Conservation (phyloP, 2,329 filamentous ascomycete genomes). For the Pseudopithomyces chartarum region DNA sequence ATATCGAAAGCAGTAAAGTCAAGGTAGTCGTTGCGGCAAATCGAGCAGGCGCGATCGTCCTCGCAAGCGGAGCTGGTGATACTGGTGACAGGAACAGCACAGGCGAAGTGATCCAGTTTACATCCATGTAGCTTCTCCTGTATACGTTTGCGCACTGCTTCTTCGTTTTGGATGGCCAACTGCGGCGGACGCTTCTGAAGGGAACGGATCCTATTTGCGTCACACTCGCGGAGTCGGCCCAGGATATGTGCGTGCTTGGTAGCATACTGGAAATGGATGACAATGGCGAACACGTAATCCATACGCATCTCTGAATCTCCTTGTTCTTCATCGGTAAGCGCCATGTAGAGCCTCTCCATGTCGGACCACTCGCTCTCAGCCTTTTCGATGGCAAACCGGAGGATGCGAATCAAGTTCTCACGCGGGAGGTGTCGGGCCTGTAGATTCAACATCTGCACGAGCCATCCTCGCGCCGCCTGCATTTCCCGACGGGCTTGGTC, state of each 20-base stretch:
- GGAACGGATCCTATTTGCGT: background rate
- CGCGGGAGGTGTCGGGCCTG: background rate
- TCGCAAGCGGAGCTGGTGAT: constrained; percentile 10
- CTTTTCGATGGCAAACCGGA: constrained; percentile 21
- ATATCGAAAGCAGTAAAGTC: constrained; percentile 13
- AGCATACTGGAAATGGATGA: constrained; percentile 19
- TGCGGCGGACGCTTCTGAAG: background rate
- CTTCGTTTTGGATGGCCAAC: background rate
- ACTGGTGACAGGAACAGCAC: constrained; percentile 19
- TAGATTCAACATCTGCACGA: background rate
- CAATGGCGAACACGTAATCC: constrained; percentile 12
- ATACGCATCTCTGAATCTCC: constrained; percentile 13
- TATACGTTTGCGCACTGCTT: constrained; percentile 8
- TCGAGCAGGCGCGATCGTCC: constrained; percentile 16
- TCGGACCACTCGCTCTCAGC: constrained; percentile 9
- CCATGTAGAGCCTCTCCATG: constrained; percentile 24
- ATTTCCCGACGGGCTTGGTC: background rate
- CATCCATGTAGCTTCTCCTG: background rate
- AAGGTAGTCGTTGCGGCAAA: constrained; percentile 28
- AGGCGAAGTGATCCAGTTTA: constrained; percentile 27
- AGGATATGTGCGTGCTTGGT: constrained; percentile 8
- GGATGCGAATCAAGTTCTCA: constrained; percentile 12
- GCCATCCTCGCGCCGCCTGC: background rate
- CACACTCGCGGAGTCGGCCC: background rate
- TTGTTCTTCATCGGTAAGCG: constrained; percentile 16